A percentile compares a stretch with the other conserved stretches of the same genome.
phyloP scores from a whole-genome alignment of 208 protist species.

The Crithidia expoeki region DNA sequence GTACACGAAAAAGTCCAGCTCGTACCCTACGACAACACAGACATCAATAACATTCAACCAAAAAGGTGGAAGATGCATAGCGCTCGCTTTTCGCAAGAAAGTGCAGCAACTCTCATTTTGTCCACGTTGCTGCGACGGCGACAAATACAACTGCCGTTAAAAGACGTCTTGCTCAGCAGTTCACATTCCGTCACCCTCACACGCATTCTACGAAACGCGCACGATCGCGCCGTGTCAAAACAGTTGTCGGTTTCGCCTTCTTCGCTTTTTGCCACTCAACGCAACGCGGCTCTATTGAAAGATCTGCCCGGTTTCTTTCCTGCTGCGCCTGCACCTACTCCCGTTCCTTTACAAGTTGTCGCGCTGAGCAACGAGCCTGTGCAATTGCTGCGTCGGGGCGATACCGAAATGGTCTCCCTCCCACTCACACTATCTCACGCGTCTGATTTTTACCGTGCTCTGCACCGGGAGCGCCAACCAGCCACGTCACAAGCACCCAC shows the following conservation, averaged over 20 bases:
- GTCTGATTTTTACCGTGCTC: constrained; percentile 8
- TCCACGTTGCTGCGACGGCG: constrained; percentile 22
- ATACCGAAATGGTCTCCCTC: constrained; percentile 2
- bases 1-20: too few relatives aligned
- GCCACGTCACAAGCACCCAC: background rate
- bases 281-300: constrained; percentile 1
- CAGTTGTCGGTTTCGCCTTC: background rate
- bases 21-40: too few relatives aligned
- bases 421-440: constrained; percentile 25
- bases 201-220: constrained; percentile 5
- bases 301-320: constrained; percentile 25
- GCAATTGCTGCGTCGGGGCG: background rate
- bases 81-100: background rate
- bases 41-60: too few relatives aligned
- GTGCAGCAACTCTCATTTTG: constrained; percentile 14
- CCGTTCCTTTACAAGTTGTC: constrained; percentile 12
- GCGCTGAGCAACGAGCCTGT: background rate
- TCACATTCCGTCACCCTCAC: background rate
- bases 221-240: background rate
- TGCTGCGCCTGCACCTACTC: background rate
- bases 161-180: constrained; percentile 23
- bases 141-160: constrained; percentile 13
- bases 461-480: constrained; percentile 22
- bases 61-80: constrained; percentile 16
- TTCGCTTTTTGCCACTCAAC: background rate